Conservation (phyloP, 257 asterid species). For the Nicotiana otophora region DNA sequence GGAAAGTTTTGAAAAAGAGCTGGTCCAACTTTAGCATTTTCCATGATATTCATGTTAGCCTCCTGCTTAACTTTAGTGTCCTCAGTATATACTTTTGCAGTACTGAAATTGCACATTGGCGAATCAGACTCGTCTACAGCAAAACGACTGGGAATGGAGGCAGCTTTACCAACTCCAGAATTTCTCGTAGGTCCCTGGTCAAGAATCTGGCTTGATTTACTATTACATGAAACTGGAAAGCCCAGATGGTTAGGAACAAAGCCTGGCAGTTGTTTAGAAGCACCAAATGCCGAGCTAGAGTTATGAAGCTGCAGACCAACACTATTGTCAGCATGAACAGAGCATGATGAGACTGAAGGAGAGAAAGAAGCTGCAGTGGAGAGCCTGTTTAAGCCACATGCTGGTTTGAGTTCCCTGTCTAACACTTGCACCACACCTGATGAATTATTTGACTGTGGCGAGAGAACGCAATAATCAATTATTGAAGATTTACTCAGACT, state of each 20-base stretch:
- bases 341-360: conserved; percentile 30
- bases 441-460: conserved; percentile 37
- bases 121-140: conserved; percentile 47
- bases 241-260: conserved; percentile 22
- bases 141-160: conserved; percentile 56
- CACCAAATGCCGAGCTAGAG: conserved; percentile 27
- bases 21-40: conserved; percentile 36
- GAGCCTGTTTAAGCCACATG: conserved; percentile 24
- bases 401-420: conserved; percentile 31
- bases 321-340: conserved; percentile 30
- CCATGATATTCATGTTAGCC: conserved; percentile 37
- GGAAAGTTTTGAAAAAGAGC: conserved; percentile 27
- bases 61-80: conserved; percentile 56
- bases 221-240: conserved; percentile 30
- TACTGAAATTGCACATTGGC: conserved; percentile 27
- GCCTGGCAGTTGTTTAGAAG: conserved; percentile 24
- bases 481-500: conserved; percentile 31
- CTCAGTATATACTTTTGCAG: conserved; percentile 30
- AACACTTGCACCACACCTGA: conserved; percentile 34
- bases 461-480: conserved; percentile 29
- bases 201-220: conserved; percentile 15
- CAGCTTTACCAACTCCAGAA: conserved; percentile 33
- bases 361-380: conserved; percentile 37
- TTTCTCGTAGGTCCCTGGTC: conserved; percentile 35
- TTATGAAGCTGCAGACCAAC: conserved; percentile 30